Conservation (phyloP, 805 yeast species). For the Middelhovenomyces tepae region DNA sequence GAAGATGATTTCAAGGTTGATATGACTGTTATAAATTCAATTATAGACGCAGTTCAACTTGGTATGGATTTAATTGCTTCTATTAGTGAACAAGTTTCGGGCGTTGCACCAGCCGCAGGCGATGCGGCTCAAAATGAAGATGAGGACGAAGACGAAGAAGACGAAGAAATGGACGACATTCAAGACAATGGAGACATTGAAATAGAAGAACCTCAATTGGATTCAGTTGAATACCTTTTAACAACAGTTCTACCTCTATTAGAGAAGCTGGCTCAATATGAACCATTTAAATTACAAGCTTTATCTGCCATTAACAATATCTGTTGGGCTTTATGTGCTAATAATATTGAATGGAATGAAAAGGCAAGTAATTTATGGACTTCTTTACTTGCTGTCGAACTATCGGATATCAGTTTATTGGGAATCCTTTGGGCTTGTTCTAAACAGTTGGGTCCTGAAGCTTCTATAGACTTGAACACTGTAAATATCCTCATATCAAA, state of each 20-base stretch:
- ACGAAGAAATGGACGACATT: slow-evolving; percentile 1
- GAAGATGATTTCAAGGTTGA: slow-evolving; percentile 12
- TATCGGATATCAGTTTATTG: not conserved
- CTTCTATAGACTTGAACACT: not conserved
- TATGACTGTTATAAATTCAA: slow-evolving; percentile 26
- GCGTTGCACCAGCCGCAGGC: slow-evolving; percentile 12
- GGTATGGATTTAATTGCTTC: slow-evolving; percentile 72
- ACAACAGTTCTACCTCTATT: not conserved
- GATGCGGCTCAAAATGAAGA: slow-evolving; percentile 8
- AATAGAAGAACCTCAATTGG: not conserved
- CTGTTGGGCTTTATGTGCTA: slow-evolving; percentile 1
- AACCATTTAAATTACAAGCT: slow-evolving; percentile 1
- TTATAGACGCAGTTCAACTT: slow-evolving; percentile 56
- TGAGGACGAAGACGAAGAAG: not conserved
- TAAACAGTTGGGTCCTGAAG: not conserved
- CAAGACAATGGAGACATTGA: not conserved
- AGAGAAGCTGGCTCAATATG: slow-evolving; percentile 2
- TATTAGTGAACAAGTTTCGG: slow-evolving; percentile 52
- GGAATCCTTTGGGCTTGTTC: slow-evolving; percentile 2
- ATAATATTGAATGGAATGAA: slow-evolving; percentile 1
- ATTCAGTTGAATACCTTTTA: not conserved
- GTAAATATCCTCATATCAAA: not conserved
- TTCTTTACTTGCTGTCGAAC: not conserved
- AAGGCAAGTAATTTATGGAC: not conserved
- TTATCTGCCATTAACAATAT: slow-evolving; percentile 1